phyloP scores from a whole-genome alignment of 2,329 filamentous ascomycete genomes.

The Exophiala xenobiotica region DNA sequence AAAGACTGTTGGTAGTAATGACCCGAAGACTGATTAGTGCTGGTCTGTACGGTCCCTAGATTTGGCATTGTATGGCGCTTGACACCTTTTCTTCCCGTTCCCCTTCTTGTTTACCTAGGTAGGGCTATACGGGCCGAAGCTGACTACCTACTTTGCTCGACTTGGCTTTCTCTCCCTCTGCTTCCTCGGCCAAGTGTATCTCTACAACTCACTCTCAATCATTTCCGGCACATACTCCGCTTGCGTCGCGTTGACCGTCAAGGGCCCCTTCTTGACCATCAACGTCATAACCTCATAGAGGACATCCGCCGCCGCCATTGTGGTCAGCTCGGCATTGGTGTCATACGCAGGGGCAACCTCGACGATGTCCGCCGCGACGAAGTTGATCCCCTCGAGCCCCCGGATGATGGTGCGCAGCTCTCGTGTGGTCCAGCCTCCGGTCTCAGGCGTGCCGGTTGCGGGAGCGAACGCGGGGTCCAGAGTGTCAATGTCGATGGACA shows the following conservation, averaged over 20 bases:
- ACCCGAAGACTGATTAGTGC: too few species aligned
- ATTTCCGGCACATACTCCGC: constrained; percentile 7
- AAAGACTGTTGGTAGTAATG: too few species aligned
- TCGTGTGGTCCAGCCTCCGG: constrained; percentile 61
- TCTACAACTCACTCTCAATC: neutral
- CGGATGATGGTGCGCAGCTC: constrained; percentile 60
- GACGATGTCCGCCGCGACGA: constrained; percentile 61
- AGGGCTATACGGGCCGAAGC: too few species aligned
- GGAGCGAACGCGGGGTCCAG: constrained; percentile 71
- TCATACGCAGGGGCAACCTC: constrained; percentile 64
- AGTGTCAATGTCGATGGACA: constrained; percentile 85
- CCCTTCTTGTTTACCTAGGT: too few species aligned
- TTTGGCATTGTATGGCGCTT: too few species aligned
- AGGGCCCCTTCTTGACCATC: constrained; percentile 76
- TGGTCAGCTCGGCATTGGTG: constrained; percentile 59
- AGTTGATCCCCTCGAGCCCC: constrained; percentile 57
- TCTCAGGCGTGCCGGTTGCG: constrained; percentile 60
- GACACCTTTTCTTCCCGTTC: too few species aligned
- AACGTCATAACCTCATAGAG: constrained; percentile 77
- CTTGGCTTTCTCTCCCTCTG: too few species aligned
- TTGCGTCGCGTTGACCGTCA: constrained; percentile 45
- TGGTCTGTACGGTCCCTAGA: too few species aligned
- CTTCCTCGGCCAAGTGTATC: neutral
- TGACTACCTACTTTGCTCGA: too few species aligned
- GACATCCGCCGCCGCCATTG: constrained; percentile 55